phyloP scores from a whole-genome alignment of 169 alveolate species.

The Plasmodium vivax region DNA sequence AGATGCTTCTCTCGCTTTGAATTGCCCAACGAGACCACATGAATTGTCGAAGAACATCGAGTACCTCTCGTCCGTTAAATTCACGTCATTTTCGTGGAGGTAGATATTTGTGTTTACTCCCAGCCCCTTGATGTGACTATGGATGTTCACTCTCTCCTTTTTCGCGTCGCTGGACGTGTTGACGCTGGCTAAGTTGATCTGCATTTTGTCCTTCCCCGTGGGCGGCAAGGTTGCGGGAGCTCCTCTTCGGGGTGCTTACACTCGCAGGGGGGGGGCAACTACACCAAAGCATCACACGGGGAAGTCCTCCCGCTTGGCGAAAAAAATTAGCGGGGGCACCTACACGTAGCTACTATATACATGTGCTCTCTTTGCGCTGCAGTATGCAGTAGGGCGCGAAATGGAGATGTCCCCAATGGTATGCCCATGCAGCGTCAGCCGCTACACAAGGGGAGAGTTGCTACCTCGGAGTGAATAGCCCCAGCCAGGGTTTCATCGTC shows the following conservation, averaged over 20 bases:
- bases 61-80: slow-evolving; percentile 75
- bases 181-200: slow-evolving; percentile 36
- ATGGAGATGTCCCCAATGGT: not conserved
- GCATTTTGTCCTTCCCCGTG: not conserved
- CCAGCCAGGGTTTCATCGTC: not conserved
- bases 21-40: slow-evolving; percentile 98
- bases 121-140: slow-evolving; percentile 98
- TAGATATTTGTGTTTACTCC: slow-evolving; percentile 94
- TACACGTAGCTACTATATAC: not conserved
- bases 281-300: not conserved
- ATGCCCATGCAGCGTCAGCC: not conserved
- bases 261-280: not conserved
- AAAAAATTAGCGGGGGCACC: not conserved
- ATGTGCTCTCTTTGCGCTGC: not conserved
- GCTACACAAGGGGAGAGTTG: not conserved
- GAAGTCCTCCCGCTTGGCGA: not conserved
- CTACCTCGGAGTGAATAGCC: not conserved
- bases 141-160: slow-evolving; percentile 95
- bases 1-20: slow-evolving; percentile 99
- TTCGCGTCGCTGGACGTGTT: slow-evolving; percentile 27
- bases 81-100: slow-evolving; percentile 57
- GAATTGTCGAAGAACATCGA: slow-evolving; percentile 77
- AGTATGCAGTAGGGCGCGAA: not conserved
- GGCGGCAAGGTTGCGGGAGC: not conserved
- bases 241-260: not conserved